A percentile compares a stretch with the other conserved stretches of the same genome.
Conservation (phyloP, 192 early-diverging fungal genomes). For the Gamsiella multidivaricata region DNA sequence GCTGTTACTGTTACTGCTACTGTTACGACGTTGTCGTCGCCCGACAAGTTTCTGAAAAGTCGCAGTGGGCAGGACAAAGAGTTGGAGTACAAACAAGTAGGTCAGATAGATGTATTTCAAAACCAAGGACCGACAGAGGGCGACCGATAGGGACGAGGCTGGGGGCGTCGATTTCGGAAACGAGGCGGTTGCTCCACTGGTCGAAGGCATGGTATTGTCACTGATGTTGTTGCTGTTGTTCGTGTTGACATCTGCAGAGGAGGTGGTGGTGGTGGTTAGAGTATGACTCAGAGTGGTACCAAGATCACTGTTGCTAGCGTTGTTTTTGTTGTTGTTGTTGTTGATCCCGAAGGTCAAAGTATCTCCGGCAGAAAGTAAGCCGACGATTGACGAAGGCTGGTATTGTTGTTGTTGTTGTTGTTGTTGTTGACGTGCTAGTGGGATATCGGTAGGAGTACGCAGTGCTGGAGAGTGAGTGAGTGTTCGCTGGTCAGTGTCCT, state of each 20-base stretch:
- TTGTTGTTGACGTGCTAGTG: neutral
- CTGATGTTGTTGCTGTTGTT: neutral
- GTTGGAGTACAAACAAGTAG: conserved; percentile 31
- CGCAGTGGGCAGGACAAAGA: conserved; percentile 23
- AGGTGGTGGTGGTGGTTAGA: neutral
- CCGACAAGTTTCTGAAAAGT: conserved; percentile 16
- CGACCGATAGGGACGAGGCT: conserved; percentile 28
- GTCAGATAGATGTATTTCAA: conserved; percentile 48
- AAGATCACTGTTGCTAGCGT: neutral
- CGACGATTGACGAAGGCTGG: neutral
- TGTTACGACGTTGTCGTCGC: neutral
- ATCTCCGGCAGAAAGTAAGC: neutral
- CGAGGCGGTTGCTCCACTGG: neutral
- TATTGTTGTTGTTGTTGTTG: neutral
- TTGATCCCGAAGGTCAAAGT: neutral
- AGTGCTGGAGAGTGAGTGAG: neutral
- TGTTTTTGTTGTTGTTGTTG: conserved; percentile 4
- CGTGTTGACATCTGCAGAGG: neutral
- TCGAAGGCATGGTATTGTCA: neutral
- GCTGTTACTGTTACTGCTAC: conserved; percentile 1
- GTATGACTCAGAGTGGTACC: neutral
- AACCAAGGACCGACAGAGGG: conserved; percentile 42
- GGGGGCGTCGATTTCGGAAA: conserved; percentile 13
- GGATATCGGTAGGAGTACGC: too few species aligned
- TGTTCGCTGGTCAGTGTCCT: neutral